phyloP scores from a whole-genome alignment of 1,284 basidiomycete genomes.

The Rhodotorula sp. region DNA sequence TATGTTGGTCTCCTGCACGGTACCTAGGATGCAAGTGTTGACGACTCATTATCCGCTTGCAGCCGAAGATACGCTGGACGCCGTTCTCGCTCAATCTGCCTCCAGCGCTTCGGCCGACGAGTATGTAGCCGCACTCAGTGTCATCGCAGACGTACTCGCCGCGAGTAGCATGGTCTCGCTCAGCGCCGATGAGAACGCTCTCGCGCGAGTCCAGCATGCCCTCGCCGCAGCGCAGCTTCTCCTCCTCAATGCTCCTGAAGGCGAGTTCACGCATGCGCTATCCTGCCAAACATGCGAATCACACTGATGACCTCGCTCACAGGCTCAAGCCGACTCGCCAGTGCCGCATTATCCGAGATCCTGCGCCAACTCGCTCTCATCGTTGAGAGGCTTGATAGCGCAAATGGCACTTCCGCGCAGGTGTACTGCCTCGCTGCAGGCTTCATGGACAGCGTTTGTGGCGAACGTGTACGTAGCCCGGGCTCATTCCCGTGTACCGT shows the following conservation, averaged over 20 bases:
- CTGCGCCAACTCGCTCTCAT: conserved; percentile 29
- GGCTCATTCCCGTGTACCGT: background rate
- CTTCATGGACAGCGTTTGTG: conserved; percentile 39
- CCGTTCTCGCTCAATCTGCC: conserved; percentile 2
- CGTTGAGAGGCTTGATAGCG: background rate
- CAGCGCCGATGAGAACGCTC: background rate
- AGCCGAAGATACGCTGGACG: conserved; percentile 4
- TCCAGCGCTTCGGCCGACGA: conserved; percentile 3
- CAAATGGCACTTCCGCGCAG: background rate
- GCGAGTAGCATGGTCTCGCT: background rate
- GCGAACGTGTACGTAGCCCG: conserved; percentile 29
- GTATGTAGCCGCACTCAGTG: conserved; percentile 21
- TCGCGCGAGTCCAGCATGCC: background rate
- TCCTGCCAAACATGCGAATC: no score
- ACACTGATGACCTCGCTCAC: background rate
- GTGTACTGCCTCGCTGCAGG: conserved; percentile 13
- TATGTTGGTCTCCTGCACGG: background rate
- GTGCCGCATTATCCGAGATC: conserved; percentile 22
- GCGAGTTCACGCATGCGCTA: background rate
- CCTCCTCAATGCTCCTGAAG: conserved; percentile 32
- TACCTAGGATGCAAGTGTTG: rapidly evolving
- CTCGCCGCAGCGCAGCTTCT: conserved; percentile 17
- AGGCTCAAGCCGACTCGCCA: conserved; percentile 32
- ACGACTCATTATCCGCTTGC: background rate
- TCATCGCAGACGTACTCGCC: conserved; percentile 2